Percentiles rank a stretch among this genome's conserved stretches.
phyloP scores from a whole-genome alignment of 108 stramenopile genomes.

The Cyclotella atomus region DNA sequence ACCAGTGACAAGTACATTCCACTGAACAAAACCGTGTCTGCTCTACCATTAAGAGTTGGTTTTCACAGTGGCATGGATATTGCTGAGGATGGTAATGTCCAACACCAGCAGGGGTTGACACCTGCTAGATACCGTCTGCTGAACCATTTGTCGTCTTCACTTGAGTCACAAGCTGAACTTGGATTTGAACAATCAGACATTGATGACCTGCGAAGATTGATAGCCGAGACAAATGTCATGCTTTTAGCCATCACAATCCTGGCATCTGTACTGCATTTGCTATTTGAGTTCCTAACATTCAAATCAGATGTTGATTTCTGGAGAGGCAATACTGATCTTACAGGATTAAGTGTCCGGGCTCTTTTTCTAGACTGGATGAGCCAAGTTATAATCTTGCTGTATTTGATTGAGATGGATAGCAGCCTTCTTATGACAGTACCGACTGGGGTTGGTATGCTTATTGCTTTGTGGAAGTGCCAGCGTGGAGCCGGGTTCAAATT shows the following conservation, averaged over 20 bases:
- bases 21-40: slow-evolving; percentile 86
- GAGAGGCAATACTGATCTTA: slow-evolving; percentile 86
- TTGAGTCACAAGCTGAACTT: slow-evolving; percentile 84
- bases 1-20: slow-evolving; percentile 94
- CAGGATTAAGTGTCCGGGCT: slow-evolving; percentile 83
- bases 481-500: slow-evolving; percentile 73
- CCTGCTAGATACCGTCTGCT: slow-evolving; percentile 84
- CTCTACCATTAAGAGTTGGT: slow-evolving; percentile 83
- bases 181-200: slow-evolving; percentile 95
- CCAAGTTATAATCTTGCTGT: slow-evolving; percentile 88
- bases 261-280: slow-evolving; percentile 89
- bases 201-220: slow-evolving; percentile 82
- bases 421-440: slow-evolving; percentile 90
- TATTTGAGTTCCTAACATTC: slow-evolving; percentile 96
- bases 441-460: slow-evolving; percentile 74
- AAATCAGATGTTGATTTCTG: slow-evolving; percentile 95
- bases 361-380: slow-evolving; percentile 89
- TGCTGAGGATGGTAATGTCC: slow-evolving; percentile 27
- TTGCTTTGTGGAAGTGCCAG: slow-evolving; percentile 87
- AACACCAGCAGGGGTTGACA: slow-evolving; percentile 56
- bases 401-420: slow-evolving; percentile 87
- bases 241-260: slow-evolving; percentile 89
- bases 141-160: slow-evolving; percentile 71
- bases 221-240: slow-evolving; percentile 85
- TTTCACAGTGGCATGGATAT: slow-evolving; percentile 74